Conservation (phyloP, 2,329 filamentous ascomycete species). For the Aspergillus sp. region DNA sequence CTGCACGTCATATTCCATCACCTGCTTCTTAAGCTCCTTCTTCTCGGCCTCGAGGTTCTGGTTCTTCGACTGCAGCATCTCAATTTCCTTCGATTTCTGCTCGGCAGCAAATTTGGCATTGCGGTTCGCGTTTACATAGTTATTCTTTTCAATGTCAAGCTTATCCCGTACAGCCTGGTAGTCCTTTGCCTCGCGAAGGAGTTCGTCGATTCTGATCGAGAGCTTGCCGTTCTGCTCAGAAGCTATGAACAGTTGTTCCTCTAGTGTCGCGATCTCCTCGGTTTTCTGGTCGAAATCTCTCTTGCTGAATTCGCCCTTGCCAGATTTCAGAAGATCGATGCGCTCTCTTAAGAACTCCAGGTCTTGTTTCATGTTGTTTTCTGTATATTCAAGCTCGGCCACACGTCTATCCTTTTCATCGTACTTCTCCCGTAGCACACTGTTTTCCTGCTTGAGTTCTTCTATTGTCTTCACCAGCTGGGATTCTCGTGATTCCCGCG, state of each 20-base stretch:
- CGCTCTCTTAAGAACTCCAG: constrained; percentile 30
- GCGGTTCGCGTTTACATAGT: constrained; percentile 46
- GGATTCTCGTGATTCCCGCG: constrained; percentile 34
- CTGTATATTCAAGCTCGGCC: neutral
- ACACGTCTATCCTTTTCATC: constrained; percentile 21
- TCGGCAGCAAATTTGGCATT: constrained; percentile 49
- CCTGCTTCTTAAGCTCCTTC: constrained; percentile 46
- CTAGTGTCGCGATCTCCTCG: constrained; percentile 69
- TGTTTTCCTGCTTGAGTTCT: neutral
- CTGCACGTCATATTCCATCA: constrained; percentile 46
- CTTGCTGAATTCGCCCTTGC: constrained; percentile 47
- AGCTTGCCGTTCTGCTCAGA: constrained; percentile 47
- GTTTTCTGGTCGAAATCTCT: constrained; percentile 54
- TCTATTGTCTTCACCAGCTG: constrained; percentile 1
- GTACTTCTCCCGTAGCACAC: constrained; percentile 45
- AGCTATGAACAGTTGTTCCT: constrained; percentile 61
- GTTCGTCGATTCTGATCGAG: constrained; percentile 46
- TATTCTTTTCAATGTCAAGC: constrained; percentile 50
- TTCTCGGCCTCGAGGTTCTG: constrained; percentile 47
- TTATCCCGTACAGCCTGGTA: constrained; percentile 50
- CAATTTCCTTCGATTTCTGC: constrained; percentile 50
- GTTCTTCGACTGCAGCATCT: constrained; percentile 51
- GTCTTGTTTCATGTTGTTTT: neutral
- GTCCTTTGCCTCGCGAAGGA: constrained; percentile 46
- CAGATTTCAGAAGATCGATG: constrained; percentile 53